Evolutionary conservation across 306 rosid species (phyloP).

Genomic region (Dalbergia cultrata): DNA sequence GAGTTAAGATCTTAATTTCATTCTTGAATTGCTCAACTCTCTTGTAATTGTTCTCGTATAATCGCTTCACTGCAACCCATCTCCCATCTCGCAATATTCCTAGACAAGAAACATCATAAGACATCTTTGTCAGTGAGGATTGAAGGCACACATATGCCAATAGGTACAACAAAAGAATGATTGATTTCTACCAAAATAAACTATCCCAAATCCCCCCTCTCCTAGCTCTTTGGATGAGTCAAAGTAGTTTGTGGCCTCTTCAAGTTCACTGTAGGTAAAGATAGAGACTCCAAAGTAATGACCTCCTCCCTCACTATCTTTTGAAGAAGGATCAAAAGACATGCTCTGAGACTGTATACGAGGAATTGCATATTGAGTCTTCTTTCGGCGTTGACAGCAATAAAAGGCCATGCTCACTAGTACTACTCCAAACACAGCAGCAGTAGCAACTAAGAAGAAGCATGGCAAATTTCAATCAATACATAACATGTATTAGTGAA

Average conservation of each 20-base stretch:
- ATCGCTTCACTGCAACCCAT: slow-evolving; percentile 83
- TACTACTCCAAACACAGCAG: slow-evolving; percentile 9
- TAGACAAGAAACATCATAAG: slow-evolving; percentile 41
- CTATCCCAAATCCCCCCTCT: slow-evolving; percentile 92
- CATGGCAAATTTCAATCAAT: slow-evolving; percentile 10
- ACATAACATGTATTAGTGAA: background rate
- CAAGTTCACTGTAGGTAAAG: too few species aligned
- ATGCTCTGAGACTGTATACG: slow-evolving; percentile 48
- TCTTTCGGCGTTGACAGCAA: slow-evolving; percentile 37
- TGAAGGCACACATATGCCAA: background rate
- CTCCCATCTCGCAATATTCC: slow-evolving; percentile 81
- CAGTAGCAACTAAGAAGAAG: slow-evolving; percentile 41
- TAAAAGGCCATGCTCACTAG: background rate
- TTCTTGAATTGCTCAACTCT: too few species aligned
- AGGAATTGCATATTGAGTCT: slow-evolving; percentile 43
- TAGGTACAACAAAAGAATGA: background rate
- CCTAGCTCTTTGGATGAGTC: slow-evolving; percentile 74
- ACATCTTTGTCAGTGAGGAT: slow-evolving; percentile 20
- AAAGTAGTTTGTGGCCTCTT: slow-evolving; percentile 35
- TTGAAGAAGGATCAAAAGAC: slow-evolving; percentile 37
- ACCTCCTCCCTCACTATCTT: too few species aligned
- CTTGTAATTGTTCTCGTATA: slow-evolving; percentile 78
- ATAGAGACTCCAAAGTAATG: too few species aligned
- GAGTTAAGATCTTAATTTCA: too few species aligned
- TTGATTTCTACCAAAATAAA: slow-evolving; percentile 68